Conservation (phyloP, 768 basidiomycete genomes). For the Lyophyllum decastes region DNA sequence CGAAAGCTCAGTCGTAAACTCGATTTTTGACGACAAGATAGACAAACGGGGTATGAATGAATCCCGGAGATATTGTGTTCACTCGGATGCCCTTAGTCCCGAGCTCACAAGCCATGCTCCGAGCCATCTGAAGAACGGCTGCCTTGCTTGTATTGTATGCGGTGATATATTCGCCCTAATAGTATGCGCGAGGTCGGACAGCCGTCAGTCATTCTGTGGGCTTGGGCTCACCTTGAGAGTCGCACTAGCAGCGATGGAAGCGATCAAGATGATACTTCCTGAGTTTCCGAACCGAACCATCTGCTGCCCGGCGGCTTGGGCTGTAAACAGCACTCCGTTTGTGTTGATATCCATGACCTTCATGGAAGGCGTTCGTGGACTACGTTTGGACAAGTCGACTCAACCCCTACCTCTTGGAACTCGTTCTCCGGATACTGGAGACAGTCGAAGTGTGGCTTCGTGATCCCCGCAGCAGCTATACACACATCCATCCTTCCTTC, state of each 20-base stretch:
- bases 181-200: not conserved
- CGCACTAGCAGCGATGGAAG: constrained; percentile 60
- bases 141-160: constrained; percentile 77
- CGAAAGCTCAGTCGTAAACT: not conserved
- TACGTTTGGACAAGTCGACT: not conserved
- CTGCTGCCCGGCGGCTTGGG: constrained; percentile 64
- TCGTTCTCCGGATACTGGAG: constrained; percentile 64
- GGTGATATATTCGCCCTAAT: constrained; percentile 53
- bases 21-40: not conserved
- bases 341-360: constrained; percentile 72
- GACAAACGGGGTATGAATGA: constrained; percentile 65
- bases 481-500: constrained; percentile 77
- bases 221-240: constrained; percentile 5
- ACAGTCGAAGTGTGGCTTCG: constrained; percentile 60
- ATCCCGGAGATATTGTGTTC: constrained; percentile 74
- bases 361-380: not conserved
- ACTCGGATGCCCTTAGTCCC: constrained; percentile 66
- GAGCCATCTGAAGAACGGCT: constrained; percentile 74
- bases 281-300: constrained; percentile 53
- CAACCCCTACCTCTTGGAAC: constrained; percentile 55
- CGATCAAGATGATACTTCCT: constrained; percentile 64
- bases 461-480: constrained; percentile 76
- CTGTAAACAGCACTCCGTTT: constrained; percentile 60
- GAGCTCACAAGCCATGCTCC: constrained; percentile 80
- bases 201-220: constrained; percentile 27